phyloP scores from a whole-genome alignment of 2,329 filamentous ascomycete genomes.

The Lizonia empirigonia region DNA sequence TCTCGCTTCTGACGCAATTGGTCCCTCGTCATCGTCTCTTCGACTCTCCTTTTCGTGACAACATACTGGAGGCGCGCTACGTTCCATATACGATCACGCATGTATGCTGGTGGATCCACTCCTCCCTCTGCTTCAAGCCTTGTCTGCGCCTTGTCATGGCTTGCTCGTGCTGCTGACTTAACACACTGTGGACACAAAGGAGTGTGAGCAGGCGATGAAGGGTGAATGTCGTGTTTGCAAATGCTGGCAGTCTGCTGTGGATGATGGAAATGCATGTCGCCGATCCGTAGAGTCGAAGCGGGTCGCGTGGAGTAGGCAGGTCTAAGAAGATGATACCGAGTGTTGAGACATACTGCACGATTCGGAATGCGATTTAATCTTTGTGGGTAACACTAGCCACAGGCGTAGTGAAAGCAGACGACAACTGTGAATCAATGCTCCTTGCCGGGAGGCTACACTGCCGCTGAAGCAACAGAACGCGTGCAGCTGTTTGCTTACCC shows the following conservation, averaged over 20 bases:
- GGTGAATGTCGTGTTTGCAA: constrained; percentile 34
- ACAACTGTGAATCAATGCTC: neutral
- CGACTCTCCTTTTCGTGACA: constrained; percentile 19
- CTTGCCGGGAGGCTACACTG: neutral
- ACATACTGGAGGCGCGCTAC: constrained; percentile 25
- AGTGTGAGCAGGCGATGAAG: constrained; percentile 23
- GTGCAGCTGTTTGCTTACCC: neutral
- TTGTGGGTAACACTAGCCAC: neutral
- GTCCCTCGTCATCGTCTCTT: constrained; percentile 17
- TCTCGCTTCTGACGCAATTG: constrained; percentile 32
- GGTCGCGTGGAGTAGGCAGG: neutral
- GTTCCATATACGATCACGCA: constrained; percentile 29
- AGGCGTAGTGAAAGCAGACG: constrained; percentile 2
- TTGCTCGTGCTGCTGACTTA: constrained; percentile 19
- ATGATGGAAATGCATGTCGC: constrained; percentile 20
- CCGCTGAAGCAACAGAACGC: neutral
- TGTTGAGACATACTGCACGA: neutral
- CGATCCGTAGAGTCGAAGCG: neutral
- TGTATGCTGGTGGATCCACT: constrained; percentile 7
- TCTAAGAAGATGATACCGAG: neutral
- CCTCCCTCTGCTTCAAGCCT: constrained; percentile 24
- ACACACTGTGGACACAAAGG: constrained; percentile 28
- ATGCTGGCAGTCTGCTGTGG: constrained; percentile 20
- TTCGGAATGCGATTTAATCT: neutral
- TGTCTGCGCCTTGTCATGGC: constrained; percentile 19